Evolutionary conservation across 2,329 filamentous ascomycete species (phyloP).

Genomic region (Dactylellina cionopaga): DNA sequence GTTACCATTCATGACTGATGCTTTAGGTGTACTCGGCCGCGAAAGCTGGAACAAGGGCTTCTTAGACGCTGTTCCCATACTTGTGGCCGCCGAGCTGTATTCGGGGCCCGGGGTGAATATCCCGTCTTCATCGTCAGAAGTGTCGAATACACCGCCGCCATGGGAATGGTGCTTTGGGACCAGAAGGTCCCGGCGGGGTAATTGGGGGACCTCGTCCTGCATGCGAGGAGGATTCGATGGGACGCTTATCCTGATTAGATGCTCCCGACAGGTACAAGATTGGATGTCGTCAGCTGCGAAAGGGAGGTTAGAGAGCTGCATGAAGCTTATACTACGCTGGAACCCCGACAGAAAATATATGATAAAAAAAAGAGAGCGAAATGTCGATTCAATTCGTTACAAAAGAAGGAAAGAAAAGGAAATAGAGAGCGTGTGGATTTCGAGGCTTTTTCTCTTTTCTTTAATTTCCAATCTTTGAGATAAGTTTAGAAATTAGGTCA

Average conservation of each 20-base stretch:
- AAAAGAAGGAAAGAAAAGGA: too few relatives aligned
- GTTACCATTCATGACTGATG: constrained; percentile 15
- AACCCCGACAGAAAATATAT: constrained; percentile 1
- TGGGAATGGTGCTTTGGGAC: constrained; percentile 30
- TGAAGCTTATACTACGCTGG: constrained; percentile 11
- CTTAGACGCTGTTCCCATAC: constrained; percentile 33
- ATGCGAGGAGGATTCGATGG: constrained; percentile 29
- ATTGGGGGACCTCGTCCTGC: constrained; percentile 39
- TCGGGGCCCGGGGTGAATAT: constrained; percentile 51
- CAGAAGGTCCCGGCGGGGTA: constrained; percentile 40
- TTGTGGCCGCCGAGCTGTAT: constrained; percentile 41
- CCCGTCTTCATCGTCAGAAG: constrained; percentile 48
- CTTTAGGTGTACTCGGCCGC: constrained; percentile 35
- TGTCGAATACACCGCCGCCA: constrained; percentile 31
- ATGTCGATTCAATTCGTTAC: constrained; percentile 1
- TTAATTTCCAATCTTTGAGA: constrained; percentile 24
- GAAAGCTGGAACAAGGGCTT: constrained; percentile 22
- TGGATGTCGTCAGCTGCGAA: constrained; percentile 23
- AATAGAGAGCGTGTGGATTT: constrained; percentile 46
- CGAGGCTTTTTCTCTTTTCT: constrained; percentile 12
- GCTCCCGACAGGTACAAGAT: not conserved
- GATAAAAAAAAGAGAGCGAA: constrained; percentile 1
- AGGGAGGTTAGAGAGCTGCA: constrained; percentile 47
- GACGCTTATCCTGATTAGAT: constrained; percentile 8
- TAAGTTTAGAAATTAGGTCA: constrained; percentile 6